A percentile compares a stretch with the other conserved stretches of the same genome.
Conservation (phyloP, 2,329 filamentous ascomycete genomes). For the Hymenoscyphus repandus region DNA sequence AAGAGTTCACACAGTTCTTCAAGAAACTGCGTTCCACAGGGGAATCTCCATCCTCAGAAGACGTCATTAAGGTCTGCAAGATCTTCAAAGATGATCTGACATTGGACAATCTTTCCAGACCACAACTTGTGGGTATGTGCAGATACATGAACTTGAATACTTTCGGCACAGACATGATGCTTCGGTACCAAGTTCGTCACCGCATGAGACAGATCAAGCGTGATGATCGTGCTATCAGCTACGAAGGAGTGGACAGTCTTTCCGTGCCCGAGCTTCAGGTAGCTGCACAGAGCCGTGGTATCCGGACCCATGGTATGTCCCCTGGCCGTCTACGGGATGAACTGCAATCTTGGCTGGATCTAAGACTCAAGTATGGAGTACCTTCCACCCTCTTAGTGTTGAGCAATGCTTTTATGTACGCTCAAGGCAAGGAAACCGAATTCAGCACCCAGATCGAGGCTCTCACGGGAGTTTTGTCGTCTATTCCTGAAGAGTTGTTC, state of each 20-base stretch:
- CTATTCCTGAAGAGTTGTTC: constrained; percentile 96
- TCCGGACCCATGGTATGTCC: constrained; percentile 87
- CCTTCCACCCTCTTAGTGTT: constrained; percentile 92
- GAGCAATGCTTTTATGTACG: constrained; percentile 97
- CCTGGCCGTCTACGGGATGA: constrained; percentile 85
- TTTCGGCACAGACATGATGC: constrained; percentile 95
- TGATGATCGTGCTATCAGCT: constrained; percentile 90
- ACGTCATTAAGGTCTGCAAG: constrained; percentile 98
- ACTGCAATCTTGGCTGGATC: constrained; percentile 87
- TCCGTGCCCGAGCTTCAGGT: constrained; percentile 91
- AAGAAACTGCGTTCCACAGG: constrained; percentile 89
- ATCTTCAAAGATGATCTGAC: constrained; percentile 98
- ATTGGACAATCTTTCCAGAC: constrained; percentile 90
- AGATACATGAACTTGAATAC: constrained; percentile 97
- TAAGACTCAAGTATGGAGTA: constrained; percentile 89
- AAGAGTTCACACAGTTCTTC: constrained; percentile 97
- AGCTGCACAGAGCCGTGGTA: constrained; percentile 85
- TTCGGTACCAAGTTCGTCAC: constrained; percentile 93
- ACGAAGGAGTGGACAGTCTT: constrained; percentile 86
- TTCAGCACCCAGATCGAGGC: constrained; percentile 89
- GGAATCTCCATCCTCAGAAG: constrained; percentile 78
- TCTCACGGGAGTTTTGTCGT: constrained; percentile 83
- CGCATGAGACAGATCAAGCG: constrained; percentile 99
- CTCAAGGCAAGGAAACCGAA: constrained; percentile 74
- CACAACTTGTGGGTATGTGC: constrained; percentile 95